Conservation (phyloP, 805 yeast species). For the Nakazawaea ambrosiae region DNA sequence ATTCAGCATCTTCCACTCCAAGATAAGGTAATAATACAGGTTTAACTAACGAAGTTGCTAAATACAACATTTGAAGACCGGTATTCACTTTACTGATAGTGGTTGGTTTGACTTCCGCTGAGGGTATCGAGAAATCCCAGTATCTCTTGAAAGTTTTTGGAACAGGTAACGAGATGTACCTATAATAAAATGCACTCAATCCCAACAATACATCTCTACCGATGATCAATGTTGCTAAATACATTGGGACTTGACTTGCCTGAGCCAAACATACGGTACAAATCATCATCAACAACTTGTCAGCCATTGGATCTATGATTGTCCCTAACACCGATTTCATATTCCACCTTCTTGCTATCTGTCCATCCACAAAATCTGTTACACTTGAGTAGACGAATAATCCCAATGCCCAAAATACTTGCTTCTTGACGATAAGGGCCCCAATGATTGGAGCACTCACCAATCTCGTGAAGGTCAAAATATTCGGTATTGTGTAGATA, state of each 20-base stretch:
- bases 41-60: constrained; percentile 54
- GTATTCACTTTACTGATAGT: constrained; percentile 84
- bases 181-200: constrained; percentile 59
- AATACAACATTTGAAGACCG: constrained; percentile 83
- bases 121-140: constrained; percentile 74
- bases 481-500: constrained; percentile 79
- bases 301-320: constrained; percentile 92
- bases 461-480: constrained; percentile 77
- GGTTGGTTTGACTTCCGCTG: constrained; percentile 87
- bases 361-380: constrained; percentile 91
- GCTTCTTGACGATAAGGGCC: constrained; percentile 58
- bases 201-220: constrained; percentile 80
- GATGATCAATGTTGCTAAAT: constrained; percentile 60
- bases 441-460: constrained; percentile 81
- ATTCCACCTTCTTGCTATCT: constrained; percentile 74
- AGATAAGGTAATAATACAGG: constrained; percentile 39
- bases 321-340: constrained; percentile 81
- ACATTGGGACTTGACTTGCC: constrained; percentile 62
- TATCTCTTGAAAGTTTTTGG: constrained; percentile 69
- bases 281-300: constrained; percentile 81
- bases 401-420: constrained; percentile 58
- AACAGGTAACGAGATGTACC: constrained; percentile 67
- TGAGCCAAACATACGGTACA: constrained; percentile 74
- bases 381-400: constrained; percentile 80
- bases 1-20: constrained; percentile 21